Conservation (phyloP, 805 yeast species). For the Teunomyces stri region DNA sequence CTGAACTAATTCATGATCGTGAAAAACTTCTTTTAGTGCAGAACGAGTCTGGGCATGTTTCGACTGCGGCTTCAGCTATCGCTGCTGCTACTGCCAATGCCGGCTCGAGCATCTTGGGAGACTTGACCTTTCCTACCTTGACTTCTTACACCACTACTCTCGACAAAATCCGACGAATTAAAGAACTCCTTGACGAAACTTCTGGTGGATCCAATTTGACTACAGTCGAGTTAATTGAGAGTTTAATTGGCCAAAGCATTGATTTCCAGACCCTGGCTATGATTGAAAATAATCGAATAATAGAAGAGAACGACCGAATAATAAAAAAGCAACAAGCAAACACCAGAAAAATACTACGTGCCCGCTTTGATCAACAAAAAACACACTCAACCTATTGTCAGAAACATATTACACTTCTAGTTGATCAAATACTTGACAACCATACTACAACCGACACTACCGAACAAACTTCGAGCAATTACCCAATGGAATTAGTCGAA, state of each 20-base stretch:
- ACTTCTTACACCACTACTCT: conserved; percentile 1
- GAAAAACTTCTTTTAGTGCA: background rate
- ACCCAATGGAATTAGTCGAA: background rate
- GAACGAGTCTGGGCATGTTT: background rate
- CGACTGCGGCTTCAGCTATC: background rate
- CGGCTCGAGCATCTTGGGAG: background rate
- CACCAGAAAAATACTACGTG: conserved; percentile 4
- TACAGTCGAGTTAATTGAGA: background rate
- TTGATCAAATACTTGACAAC: background rate
- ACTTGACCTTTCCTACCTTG: background rate
- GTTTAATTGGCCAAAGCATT: background rate
- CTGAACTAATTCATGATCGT: background rate
- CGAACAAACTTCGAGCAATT: background rate
- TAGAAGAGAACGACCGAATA: conserved; percentile 5
- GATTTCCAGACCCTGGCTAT: conserved; percentile 2
- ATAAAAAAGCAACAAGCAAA: conserved; percentile 6
- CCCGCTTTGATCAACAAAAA: conserved; percentile 1
- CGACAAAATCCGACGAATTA: background rate
- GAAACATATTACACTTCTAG: background rate
- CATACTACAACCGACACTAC: background rate
- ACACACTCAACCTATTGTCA: background rate
- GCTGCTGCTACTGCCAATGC: background rate
- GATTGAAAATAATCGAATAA: conserved; percentile 2
- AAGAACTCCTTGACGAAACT: background rate
- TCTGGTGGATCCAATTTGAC: background rate